These are phyloP conservation scores for Eimeria maxima DNA, from an alignment of 169 alveolate species.

Conservation along the genomic window DNA sequence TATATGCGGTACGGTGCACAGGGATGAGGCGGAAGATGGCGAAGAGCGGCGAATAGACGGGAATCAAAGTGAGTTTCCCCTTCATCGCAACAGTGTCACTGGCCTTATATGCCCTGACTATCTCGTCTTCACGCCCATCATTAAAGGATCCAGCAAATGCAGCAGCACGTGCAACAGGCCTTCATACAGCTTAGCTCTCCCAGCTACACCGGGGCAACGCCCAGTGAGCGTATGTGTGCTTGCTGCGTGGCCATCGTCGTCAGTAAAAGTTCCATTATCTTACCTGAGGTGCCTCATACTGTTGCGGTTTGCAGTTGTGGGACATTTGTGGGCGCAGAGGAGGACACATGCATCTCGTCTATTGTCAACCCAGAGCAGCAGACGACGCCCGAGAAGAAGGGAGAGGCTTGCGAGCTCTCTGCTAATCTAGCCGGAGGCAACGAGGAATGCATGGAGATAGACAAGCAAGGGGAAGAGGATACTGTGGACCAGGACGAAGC, in stretches of 20 bases:
- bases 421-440: not conserved
- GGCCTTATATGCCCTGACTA: not conserved
- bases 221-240: not conserved
- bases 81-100: not conserved
- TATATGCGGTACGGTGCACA: not conserved
- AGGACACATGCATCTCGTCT: not conserved
- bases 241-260: no score
- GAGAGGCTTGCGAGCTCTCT: constrained; percentile 16
- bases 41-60: not conserved
- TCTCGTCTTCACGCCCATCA: not conserved
- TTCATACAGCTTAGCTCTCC: not conserved
- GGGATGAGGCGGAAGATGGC: not conserved
- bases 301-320: not conserved
- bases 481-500: not conserved
- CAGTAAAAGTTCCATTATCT: not conserved
- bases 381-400: constrained; percentile 24
- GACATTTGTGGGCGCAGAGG: not conserved
- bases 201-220: not conserved
- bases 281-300: not conserved
- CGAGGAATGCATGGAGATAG: constrained; percentile 6
- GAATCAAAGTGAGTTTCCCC: not conserved
- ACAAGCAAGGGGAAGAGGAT: not conserved
- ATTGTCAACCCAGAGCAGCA: not conserved
- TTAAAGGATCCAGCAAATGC: not conserved
- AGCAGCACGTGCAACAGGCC: not conserved